Conservation (phyloP, 2,329 filamentous ascomycete species). For the Ophiostoma piceae region DNA sequence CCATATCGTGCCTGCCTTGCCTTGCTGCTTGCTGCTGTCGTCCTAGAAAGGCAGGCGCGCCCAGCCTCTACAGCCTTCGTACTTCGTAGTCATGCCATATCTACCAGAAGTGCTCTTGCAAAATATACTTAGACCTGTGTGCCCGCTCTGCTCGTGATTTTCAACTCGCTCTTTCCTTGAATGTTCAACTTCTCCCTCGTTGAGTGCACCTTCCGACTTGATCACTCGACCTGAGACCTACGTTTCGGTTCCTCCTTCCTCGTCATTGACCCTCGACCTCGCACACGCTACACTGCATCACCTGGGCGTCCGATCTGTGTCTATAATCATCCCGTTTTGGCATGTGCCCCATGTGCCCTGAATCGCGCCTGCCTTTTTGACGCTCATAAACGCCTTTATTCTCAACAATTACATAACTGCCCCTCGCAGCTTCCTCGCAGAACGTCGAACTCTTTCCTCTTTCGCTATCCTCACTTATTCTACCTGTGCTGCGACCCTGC, state of each 20-base stretch:
- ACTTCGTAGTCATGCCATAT: neutral
- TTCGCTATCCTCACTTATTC: neutral
- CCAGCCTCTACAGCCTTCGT: neutral
- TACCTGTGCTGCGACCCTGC: neutral
- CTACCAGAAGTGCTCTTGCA: neutral
- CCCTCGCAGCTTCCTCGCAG: neutral
- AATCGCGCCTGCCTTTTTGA: conserved; percentile 12
- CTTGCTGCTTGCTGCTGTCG: neutral
- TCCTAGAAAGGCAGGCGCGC: neutral
- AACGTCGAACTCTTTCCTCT: neutral
- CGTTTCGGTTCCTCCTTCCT: conserved; percentile 11
- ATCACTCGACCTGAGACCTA: conserved; percentile 11
- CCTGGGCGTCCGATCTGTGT: conserved; percentile 14
- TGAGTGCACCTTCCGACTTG: neutral
- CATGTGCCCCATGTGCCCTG: conserved; percentile 18
- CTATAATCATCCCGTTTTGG: conserved; percentile 18
- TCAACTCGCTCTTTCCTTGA: neutral
- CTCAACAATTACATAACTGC: neutral
- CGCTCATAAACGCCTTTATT: neutral
- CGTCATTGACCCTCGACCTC: neutral
- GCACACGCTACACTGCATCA: neutral
- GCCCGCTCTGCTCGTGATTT: neutral
- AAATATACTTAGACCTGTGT: conserved; percentile 1
- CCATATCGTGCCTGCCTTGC: conserved; percentile 12
- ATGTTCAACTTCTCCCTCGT: neutral